Conservation (phyloP, 2,329 filamentous ascomycete genomes). For the Meredithiella fracta region DNA sequence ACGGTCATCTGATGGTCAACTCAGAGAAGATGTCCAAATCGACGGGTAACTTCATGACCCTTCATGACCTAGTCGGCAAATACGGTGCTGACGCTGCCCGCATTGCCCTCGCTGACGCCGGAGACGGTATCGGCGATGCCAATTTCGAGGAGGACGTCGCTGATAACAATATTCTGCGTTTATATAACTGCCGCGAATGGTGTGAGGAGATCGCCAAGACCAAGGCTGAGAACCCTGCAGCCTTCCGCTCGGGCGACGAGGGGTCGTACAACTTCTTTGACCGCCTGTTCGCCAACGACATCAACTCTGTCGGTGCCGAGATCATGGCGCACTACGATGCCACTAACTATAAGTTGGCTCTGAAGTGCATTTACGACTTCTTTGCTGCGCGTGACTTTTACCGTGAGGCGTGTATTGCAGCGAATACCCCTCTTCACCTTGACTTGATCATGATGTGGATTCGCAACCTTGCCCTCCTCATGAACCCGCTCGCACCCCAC, state of each 20-base stretch:
- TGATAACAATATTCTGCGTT: conserved; percentile 74
- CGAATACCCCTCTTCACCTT: conserved; percentile 72
- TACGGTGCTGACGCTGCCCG: conserved; percentile 88
- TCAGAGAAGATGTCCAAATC: conserved; percentile 98
- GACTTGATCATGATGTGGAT: conserved; percentile 67
- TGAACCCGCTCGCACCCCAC: conserved; percentile 77
- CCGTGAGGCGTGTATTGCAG: conserved; percentile 62
- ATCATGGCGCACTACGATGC: conserved; percentile 61
- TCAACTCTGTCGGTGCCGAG: conserved; percentile 69
- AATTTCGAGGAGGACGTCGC: conserved; percentile 96
- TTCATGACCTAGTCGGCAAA: conserved; percentile 71
- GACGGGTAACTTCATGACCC: conserved; percentile 91
- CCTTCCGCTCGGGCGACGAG: conserved; percentile 48
- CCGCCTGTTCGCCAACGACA: conserved; percentile 79
- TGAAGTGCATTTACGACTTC: conserved; percentile 77
- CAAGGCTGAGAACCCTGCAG: conserved; percentile 29
- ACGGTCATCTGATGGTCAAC: conserved; percentile 87
- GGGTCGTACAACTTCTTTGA: conserved; percentile 67
- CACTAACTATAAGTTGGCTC: conserved; percentile 47
- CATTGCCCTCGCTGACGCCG: conserved; percentile 83
- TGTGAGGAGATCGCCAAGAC: conserved; percentile 70
- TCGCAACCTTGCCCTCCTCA: conserved; percentile 67
- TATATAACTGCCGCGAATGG: conserved; percentile 56
- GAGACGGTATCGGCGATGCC: conserved; percentile 84
- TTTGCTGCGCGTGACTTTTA: conserved; percentile 79